Percentiles rank a stretch among this genome's conserved stretches.
These are phyloP conservation scores for Apiotrichum mycotoxinovorans DNA, from an alignment of 1,284 basidiomycete genomes.

Conservation along the genomic window DNA sequence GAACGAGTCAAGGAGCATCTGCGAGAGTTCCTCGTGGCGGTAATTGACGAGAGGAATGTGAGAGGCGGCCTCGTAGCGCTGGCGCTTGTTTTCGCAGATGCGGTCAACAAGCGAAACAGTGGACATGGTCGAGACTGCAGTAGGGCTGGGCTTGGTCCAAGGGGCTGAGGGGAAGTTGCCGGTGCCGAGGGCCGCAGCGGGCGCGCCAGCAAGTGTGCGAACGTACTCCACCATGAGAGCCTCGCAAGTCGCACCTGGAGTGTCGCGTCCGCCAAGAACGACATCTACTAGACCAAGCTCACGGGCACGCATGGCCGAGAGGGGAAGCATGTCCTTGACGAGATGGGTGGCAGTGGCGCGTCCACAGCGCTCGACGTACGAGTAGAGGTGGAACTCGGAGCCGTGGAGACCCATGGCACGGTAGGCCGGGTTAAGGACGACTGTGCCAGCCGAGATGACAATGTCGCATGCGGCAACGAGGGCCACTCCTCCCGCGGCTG, in stretches of 20 bases:
- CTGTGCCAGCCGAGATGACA: conserved; percentile 45
- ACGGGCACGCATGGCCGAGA: conserved; percentile 38
- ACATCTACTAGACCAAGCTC: conserved; percentile 43
- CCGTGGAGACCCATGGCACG: conserved; percentile 52
- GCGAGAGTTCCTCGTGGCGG: conserved; percentile 51
- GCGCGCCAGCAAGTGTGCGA: conserved; percentile 15
- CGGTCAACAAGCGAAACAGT: conserved; percentile 22
- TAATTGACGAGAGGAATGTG: conserved; percentile 40
- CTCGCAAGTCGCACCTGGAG: conserved; percentile 21
- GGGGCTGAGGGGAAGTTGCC: conserved; percentile 21
- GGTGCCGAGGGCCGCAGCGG: conserved; percentile 4
- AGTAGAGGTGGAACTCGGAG: conserved; percentile 52
- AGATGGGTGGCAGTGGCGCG: conserved; percentile 37
- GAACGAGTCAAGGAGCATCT: conserved; percentile 53
- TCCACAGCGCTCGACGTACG: conserved; percentile 49
- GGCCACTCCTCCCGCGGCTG: conserved; percentile 53
- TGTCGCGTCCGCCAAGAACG: conserved; percentile 26
- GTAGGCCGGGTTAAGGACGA: conserved; percentile 53
- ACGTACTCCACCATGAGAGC: conserved; percentile 27
- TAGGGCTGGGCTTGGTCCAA: conserved; percentile 18
- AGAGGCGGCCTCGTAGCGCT: conserved; percentile 27
- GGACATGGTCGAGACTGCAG: background rate
- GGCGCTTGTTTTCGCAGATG: conserved; percentile 40
- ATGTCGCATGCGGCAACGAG: conserved; percentile 52
- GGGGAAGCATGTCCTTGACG: conserved; percentile 50